Conservation (phyloP, 306 rosid genomes). For the Begonia peltatifolia region DNA sequence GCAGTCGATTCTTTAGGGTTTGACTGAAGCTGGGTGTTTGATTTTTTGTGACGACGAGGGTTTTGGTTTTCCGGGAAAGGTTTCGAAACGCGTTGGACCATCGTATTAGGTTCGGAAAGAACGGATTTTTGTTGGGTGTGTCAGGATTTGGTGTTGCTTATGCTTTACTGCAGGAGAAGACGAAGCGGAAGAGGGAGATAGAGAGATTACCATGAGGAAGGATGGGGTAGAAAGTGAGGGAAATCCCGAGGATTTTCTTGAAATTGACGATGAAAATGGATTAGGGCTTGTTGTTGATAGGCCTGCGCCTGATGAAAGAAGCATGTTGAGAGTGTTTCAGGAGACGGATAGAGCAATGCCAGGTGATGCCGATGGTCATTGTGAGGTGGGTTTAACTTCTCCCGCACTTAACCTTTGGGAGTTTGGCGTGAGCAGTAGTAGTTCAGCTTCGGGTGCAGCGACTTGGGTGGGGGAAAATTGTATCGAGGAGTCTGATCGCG, state of each 20-base stretch:
- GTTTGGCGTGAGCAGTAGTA: constrained; percentile 39
- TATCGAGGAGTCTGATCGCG: constrained; percentile 30
- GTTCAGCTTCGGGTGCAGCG: constrained; percentile 9
- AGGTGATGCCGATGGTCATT: constrained; percentile 12
- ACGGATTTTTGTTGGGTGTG: constrained; percentile 26
- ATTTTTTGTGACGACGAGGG: not conserved
- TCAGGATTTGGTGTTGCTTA: constrained; percentile 72
- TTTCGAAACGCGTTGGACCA: constrained; percentile 36
- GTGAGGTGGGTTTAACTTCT: constrained; percentile 6
- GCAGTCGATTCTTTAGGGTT: no score
- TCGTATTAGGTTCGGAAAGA: constrained; percentile 6
- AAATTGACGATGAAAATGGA: constrained; percentile 18
- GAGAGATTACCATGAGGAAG: constrained; percentile 16
- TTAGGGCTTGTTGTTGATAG: constrained; percentile 8
- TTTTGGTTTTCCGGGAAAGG: constrained; percentile 26
- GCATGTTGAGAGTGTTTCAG: constrained; percentile 17
- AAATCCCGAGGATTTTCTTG: constrained; percentile 3
- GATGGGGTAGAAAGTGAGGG: constrained; percentile 17
- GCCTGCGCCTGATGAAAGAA: constrained; percentile 16
- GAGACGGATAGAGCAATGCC: constrained; percentile 24
- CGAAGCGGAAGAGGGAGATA: constrained; percentile 21
- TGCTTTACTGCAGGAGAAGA: constrained; percentile 54
- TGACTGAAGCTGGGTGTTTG: no score
- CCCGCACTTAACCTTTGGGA: constrained; percentile 17
- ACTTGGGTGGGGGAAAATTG: constrained; percentile 10